phyloP scores from a whole-genome alignment of 176 grass and related monocot species.

The Miscanthus lutarioriparius region DNA sequence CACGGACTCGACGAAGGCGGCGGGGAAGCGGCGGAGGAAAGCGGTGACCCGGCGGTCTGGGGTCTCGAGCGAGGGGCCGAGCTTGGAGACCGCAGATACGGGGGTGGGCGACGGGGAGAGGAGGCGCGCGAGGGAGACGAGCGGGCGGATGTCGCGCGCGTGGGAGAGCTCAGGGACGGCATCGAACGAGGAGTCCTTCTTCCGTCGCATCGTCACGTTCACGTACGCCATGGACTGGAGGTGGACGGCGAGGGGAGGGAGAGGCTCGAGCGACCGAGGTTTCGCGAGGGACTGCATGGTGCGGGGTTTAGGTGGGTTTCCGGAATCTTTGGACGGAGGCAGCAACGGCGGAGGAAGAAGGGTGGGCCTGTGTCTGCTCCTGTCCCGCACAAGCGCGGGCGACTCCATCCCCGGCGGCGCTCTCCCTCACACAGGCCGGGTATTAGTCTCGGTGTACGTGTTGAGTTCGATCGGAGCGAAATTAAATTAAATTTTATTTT shows the following conservation, averaged over 20 bases:
- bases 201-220: conserved; percentile 77
- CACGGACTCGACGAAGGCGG: conserved; percentile 71
- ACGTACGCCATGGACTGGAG: conserved; percentile 56
- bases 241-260: conserved; percentile 9
- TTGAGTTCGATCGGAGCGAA: no score
- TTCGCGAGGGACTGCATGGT: conserved; percentile 34
- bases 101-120: conserved; percentile 46
- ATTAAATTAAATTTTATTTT: no score
- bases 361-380: background rate
- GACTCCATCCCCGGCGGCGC: no score
- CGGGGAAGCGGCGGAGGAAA: conserved; percentile 72
- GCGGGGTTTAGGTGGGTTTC: background rate
- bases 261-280: background rate
- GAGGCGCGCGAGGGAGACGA: conserved; percentile 54
- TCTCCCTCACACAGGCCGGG: background rate
- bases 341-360: background rate
- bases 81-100: conserved; percentile 72
- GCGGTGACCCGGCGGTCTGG: conserved; percentile 55
- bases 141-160: conserved; percentile 56
- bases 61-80: conserved; percentile 47
- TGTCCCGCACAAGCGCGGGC: background rate
- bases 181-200: conserved; percentile 75
- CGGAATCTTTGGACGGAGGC: background rate
- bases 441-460: no score
- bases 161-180: conserved; percentile 51